Percentiles rank a stretch among this genome's conserved stretches.
phyloP scores from a whole-genome alignment of 1,284 basidiomycete genomes.

The Chondrostereum purpureum region DNA sequence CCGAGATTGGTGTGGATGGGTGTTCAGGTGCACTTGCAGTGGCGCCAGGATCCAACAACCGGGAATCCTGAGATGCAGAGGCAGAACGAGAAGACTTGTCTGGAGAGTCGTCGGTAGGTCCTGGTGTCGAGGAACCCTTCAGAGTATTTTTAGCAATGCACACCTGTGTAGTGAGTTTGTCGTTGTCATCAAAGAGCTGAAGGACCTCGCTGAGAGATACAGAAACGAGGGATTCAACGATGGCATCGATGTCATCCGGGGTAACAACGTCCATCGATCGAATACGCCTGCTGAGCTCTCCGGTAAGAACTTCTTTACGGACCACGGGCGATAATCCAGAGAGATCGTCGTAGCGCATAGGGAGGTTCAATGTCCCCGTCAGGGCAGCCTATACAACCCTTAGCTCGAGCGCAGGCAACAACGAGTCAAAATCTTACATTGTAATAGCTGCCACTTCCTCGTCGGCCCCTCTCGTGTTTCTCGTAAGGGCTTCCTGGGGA shows the following conservation, averaged over 20 bases:
- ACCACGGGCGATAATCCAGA: slow-evolving; percentile 75
- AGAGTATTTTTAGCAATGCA: slow-evolving; percentile 36
- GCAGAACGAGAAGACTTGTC: slow-evolving; percentile 38
- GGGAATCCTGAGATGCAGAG: slow-evolving; percentile 56
- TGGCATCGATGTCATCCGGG: slow-evolving; percentile 47
- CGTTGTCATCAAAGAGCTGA: slow-evolving; percentile 63
- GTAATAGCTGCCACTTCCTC: slow-evolving; percentile 79
- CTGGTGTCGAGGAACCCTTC: slow-evolving; percentile 20
- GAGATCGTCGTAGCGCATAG: slow-evolving; percentile 78
- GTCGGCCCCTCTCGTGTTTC: slow-evolving; percentile 63
- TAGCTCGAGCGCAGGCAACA: background rate
- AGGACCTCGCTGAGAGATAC: slow-evolving; percentile 73
- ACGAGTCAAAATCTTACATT: slow-evolving; percentile 39
- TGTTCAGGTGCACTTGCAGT: slow-evolving; percentile 79
- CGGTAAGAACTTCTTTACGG: slow-evolving; percentile 75
- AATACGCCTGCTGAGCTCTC: slow-evolving; percentile 72
- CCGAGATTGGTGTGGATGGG: slow-evolving; percentile 73
- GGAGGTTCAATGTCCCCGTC: slow-evolving; percentile 66
- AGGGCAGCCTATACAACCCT: slow-evolving; percentile 57
- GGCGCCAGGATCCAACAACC: slow-evolving; percentile 54
- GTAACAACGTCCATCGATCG: slow-evolving; percentile 48
- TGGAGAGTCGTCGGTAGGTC: slow-evolving; percentile 22
- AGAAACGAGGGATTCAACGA: slow-evolving; percentile 64
- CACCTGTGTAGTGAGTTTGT: slow-evolving; percentile 60
- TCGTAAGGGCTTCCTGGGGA: slow-evolving; percentile 49